phyloP scores from a whole-genome alignment of 2,329 filamentous ascomycete species.

The Hymenoscyphus linearis region DNA sequence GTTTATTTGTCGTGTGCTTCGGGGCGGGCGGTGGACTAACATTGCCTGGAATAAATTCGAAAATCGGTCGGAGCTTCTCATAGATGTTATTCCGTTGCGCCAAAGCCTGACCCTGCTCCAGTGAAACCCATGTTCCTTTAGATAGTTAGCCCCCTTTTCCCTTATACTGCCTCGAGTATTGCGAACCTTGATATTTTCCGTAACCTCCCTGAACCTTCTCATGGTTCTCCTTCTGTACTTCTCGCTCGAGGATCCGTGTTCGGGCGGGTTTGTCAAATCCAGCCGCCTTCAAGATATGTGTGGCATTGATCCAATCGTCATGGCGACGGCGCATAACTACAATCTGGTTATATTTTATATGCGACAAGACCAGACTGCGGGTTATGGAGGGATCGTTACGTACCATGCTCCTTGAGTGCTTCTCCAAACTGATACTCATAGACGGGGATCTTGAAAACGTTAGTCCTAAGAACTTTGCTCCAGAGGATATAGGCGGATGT shows the following conservation, averaged over 20 bases:
- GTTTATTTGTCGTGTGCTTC: conserved; percentile 84
- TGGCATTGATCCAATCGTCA: conserved; percentile 99
- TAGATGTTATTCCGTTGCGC: conserved; percentile 84
- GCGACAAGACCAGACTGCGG: background rate
- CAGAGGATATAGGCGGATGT: background rate
- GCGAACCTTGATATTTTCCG: conserved; percentile 88
- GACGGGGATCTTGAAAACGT: conserved; percentile 68
- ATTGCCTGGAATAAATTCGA: conserved; percentile 81
- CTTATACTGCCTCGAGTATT: background rate
- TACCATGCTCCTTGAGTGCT: conserved; percentile 70
- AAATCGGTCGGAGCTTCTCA: conserved; percentile 78
- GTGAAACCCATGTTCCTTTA: conserved; percentile 89
- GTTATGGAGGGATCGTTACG: background rate
- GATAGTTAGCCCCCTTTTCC: conserved; percentile 14
- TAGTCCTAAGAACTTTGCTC: background rate
- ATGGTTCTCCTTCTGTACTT: conserved; percentile 93
- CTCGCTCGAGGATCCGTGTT: conserved; percentile 90
- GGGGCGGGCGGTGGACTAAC: conserved; percentile 89
- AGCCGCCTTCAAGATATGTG: conserved; percentile 93
- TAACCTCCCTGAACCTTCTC: conserved; percentile 98
- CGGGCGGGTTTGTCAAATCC: conserved; percentile 95
- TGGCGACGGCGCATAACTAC: conserved; percentile 79
- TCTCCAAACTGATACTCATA: conserved; percentile 85
- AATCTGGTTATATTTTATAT: conserved; percentile 1
- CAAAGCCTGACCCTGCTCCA: conserved; percentile 72